Conservation (phyloP, 192 early-diverging fungal genomes). For the Cladochytrium replicatum region DNA sequence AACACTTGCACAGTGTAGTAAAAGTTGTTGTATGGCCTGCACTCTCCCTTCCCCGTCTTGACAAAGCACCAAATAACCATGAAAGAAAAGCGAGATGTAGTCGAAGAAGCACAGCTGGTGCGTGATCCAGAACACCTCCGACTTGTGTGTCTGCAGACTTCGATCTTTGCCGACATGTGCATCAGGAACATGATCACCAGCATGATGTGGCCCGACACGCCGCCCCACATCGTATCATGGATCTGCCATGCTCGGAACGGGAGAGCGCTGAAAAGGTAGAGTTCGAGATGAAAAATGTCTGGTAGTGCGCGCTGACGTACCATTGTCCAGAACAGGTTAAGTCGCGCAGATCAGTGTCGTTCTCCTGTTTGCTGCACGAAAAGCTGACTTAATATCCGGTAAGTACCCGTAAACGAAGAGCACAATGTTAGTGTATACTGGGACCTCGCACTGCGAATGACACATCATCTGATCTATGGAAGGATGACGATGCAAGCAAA, state of each 20-base stretch:
- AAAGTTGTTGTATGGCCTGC: constrained; percentile 15
- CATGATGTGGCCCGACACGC: constrained; percentile 61
- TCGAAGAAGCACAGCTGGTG: constrained; percentile 67
- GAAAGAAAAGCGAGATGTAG: constrained; percentile 58
- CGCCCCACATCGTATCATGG: constrained; percentile 17
- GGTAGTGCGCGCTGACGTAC: constrained; percentile 43
- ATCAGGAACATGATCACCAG: constrained; percentile 42
- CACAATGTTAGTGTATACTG: no score
- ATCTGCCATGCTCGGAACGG: constrained; percentile 14
- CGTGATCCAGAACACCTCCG: constrained; percentile 69
- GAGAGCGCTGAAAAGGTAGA: no score
- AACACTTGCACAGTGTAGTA: constrained; percentile 23
- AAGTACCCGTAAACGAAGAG: no score
- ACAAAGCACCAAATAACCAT: constrained; percentile 48
- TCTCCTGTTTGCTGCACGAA: no score
- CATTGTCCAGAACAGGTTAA: constrained; percentile 48
- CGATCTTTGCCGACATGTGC: constrained; percentile 27
- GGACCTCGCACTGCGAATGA: no score
- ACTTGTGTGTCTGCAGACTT: constrained; percentile 41
- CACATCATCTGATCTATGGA: no score
- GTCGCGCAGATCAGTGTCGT: constrained; percentile 48
- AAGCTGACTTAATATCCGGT: no score
- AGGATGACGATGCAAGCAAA: no score
- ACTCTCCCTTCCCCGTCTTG: constrained; percentile 15
- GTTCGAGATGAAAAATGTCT: constrained; percentile 32